Evolutionary conservation across 2,329 filamentous ascomycete genomes (phyloP).

Genomic region (Colletotrichum navitas): DNA sequence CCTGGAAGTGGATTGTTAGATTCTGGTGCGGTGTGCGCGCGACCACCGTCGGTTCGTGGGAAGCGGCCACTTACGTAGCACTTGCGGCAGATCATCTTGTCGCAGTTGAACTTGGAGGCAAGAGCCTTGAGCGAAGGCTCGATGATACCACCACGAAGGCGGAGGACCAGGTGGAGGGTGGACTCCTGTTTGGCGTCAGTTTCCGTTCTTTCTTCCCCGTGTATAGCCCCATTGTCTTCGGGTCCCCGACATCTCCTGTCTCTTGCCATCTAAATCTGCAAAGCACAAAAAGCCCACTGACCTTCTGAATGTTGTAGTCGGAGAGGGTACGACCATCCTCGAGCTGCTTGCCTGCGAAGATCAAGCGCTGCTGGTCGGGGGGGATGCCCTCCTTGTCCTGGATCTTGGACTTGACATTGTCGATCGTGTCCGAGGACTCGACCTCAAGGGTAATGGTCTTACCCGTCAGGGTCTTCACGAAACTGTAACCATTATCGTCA

Average conservation of each 20-base stretch:
- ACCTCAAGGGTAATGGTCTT: conserved; percentile 99
- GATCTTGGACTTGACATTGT: conserved; percentile 99
- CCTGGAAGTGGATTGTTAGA: conserved; percentile 54
- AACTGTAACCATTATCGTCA: conserved; percentile 68
- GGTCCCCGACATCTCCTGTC: background rate
- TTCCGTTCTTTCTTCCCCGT: background rate
- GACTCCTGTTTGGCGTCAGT: conserved; percentile 77
- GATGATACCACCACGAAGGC: conserved; percentile 99
- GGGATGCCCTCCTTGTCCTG: conserved; percentile 99
- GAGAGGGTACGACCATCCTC: conserved; percentile 97
- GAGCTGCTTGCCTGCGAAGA: conserved; percentile 99
- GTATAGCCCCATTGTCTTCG: background rate
- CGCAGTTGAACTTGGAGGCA: conserved; percentile 99
- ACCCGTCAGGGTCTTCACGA: conserved; percentile 99
- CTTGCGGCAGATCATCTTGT: conserved; percentile 99
- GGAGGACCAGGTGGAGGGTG: conserved; percentile 97
- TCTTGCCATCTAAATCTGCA: background rate
- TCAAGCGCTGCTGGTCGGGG: conserved; percentile 97
- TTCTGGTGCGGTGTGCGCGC: background rate
- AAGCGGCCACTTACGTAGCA: conserved; percentile 84
- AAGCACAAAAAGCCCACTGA: conserved; percentile 58
- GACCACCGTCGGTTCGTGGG: background rate
- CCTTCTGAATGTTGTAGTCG: conserved; percentile 99
- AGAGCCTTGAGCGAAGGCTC: conserved; percentile 99
- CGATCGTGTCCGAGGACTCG: conserved; percentile 98